A percentile compares a stretch with the other conserved stretches of the same genome.
Evolutionary conservation across 106 monocot species (phyloP).

Genomic region (Cymbidium sinense): DNA sequence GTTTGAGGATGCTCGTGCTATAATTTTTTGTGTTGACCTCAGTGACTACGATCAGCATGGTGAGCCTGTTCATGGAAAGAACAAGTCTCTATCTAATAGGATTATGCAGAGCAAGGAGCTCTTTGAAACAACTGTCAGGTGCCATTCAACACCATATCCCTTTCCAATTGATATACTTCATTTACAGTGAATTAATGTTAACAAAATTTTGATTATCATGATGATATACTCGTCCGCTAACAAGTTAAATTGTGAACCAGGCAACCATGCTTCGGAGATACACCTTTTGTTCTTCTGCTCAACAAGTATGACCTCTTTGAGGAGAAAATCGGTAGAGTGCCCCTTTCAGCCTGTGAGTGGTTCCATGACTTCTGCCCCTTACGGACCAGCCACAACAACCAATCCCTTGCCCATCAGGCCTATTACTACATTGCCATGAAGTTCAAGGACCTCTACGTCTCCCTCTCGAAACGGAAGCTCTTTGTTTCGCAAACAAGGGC

Average conservation of each 20-base stretch:
- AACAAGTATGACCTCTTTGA: slow-evolving; percentile 90
- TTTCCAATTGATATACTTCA: neutral
- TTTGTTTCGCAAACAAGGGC: slow-evolving; percentile 81
- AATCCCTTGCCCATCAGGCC: slow-evolving; percentile 69
- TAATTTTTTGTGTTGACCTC: slow-evolving; percentile 84
- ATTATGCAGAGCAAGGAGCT: slow-evolving; percentile 93
- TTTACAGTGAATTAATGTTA: too few species aligned
- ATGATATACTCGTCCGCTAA: neutral
- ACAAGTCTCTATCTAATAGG: slow-evolving; percentile 50
- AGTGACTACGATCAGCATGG: slow-evolving; percentile 73
- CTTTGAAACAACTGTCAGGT: slow-evolving; percentile 81
- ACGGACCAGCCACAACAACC: slow-evolving; percentile 52
- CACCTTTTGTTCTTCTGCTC: slow-evolving; percentile 72
- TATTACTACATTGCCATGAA: slow-evolving; percentile 84
- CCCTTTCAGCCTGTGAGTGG: slow-evolving; percentile 67
- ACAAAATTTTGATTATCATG: neutral
- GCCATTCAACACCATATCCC: neutral
- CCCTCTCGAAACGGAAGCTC: slow-evolving; percentile 50
- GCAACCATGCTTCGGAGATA: slow-evolving; percentile 75
- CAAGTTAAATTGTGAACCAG: slow-evolving; percentile 19
- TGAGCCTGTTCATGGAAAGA: slow-evolving; percentile 24
- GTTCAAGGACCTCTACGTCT: slow-evolving; percentile 74
- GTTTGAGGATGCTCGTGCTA: slow-evolving; percentile 80
- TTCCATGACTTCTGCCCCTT: slow-evolving; percentile 75
- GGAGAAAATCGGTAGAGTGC: slow-evolving; percentile 56